Evolutionary conservation across 164 flowering plant genomes (phyloP).

Genomic region (Vitis rotundifolia): DNA sequence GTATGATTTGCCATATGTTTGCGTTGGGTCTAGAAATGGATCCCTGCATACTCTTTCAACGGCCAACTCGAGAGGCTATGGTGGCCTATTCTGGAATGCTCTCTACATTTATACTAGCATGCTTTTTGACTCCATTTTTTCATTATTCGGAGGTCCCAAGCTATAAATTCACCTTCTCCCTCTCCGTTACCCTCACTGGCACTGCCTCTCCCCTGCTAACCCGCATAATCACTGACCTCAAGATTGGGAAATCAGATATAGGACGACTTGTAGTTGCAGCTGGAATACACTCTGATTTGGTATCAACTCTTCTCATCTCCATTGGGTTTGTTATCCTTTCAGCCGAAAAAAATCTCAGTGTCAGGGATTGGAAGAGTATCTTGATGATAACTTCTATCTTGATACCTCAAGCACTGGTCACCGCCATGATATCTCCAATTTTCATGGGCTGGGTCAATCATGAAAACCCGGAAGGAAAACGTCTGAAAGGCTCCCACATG

Average conservation of each 20-base stretch:
- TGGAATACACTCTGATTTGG: conserved; percentile 55
- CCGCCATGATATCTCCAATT: conserved; percentile 34
- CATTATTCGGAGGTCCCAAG: neutral
- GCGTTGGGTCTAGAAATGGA: conserved; percentile 75
- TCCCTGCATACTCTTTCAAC: conserved; percentile 35
- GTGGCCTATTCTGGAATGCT: conserved; percentile 51
- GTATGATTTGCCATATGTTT: conserved; percentile 65
- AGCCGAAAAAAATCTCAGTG: no score
- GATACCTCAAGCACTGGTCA: conserved; percentile 27
- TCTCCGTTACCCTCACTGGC: conserved; percentile 28
- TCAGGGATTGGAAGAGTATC: no score
- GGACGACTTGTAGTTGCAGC: conserved; percentile 60
- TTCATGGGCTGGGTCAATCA: conserved; percentile 56
- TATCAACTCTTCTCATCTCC: conserved; percentile 40
- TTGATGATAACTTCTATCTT: conserved; percentile 11
- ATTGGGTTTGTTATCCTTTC: conserved; percentile 19
- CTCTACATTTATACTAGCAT: conserved; percentile 39
- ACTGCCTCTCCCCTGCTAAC: conserved; percentile 64
- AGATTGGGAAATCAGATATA: conserved; percentile 69
- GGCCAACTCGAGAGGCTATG: conserved; percentile 42
- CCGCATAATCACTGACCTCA: conserved; percentile 62
- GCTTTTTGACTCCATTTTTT: conserved; percentile 26
- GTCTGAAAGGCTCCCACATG: conserved; percentile 57
- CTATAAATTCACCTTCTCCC: conserved; percentile 18
- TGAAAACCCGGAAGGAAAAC: conserved; percentile 65